These are phyloP conservation scores for Manihot esculenta DNA, from an alignment of 441 rosid genomes.

Conservation along the genomic window DNA sequence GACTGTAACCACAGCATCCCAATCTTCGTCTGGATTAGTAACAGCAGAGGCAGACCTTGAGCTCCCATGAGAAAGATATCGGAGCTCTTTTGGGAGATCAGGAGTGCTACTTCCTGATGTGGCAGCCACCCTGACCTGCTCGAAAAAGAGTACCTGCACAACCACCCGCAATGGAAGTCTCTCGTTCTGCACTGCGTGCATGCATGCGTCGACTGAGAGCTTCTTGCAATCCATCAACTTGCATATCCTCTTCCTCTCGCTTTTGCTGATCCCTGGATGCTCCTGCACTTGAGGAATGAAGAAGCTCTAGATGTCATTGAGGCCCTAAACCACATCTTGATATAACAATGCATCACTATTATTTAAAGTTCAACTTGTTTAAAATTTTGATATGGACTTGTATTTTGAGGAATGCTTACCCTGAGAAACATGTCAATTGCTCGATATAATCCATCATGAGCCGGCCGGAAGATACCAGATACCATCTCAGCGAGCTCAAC, in stretches of 20 bases:
- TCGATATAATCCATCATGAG: constrained; percentile 76
- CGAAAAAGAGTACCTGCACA: constrained; percentile 83
- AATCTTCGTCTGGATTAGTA: constrained; percentile 69
- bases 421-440: constrained; percentile 79
- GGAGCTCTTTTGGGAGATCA: constrained; percentile 51
- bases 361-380: too few species aligned
- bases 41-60: constrained; percentile 60
- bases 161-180: constrained; percentile 79
- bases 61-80: constrained; percentile 63
- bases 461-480: constrained; percentile 56
- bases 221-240: constrained; percentile 87
- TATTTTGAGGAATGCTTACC: constrained; percentile 34
- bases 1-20: constrained; percentile 67
- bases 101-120: constrained; percentile 82
- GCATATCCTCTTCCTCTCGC: constrained; percentile 80
- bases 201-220: constrained; percentile 75
- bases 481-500: constrained; percentile 71
- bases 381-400: background rate
- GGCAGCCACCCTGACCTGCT: constrained; percentile 70
- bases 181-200: constrained; percentile 89
- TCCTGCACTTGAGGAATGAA: constrained; percentile 40
- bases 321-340: background rate
- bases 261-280: constrained; percentile 65
- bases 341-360: too few species aligned
- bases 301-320: constrained; percentile 9